Evolutionary conservation across 148 eudicot genomes (phyloP).

Genomic region (Rhododendron kiyosumense): DNA sequence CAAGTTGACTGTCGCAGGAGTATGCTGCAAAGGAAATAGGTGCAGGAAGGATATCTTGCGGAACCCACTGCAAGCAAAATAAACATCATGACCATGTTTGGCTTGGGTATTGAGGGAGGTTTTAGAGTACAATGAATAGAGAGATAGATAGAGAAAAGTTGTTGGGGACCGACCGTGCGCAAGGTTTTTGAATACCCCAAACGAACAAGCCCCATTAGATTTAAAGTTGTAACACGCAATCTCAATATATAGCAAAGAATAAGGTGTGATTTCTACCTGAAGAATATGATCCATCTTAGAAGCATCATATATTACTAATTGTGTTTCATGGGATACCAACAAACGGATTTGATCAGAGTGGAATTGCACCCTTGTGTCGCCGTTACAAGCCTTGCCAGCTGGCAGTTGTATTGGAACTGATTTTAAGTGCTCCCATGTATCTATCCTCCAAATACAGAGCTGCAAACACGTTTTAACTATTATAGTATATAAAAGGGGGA

Average conservation of each 20-base stretch:
- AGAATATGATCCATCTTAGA: slow-evolving; percentile 74
- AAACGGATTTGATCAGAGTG: slow-evolving; percentile 70
- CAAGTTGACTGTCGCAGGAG: too few relatives aligned
- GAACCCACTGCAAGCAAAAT: slow-evolving; percentile 29
- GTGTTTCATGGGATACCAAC: slow-evolving; percentile 79
- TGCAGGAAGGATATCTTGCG: too few relatives aligned
- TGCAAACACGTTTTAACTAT: too few relatives aligned
- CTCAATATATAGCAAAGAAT: not conserved
- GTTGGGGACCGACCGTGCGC: too few relatives aligned
- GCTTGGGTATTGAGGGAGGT: too few relatives aligned
- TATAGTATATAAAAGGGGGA: not conserved
- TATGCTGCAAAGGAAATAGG: too few relatives aligned
- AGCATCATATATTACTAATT: slow-evolving; percentile 78
- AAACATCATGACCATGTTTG: not conserved
- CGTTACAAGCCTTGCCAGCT: slow-evolving; percentile 54
- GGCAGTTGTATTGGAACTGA: slow-evolving; percentile 61
- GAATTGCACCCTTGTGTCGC: slow-evolving; percentile 84
- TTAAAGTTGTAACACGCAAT: not conserved
- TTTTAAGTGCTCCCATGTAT: slow-evolving; percentile 68
- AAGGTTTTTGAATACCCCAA: too few relatives aligned
- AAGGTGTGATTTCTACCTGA: slow-evolving; percentile 40
- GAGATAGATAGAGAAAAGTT: too few relatives aligned
- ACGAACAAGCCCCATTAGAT: slow-evolving; percentile 10
- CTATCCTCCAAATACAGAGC: too few relatives aligned
- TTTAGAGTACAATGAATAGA: too few relatives aligned